Evolutionary conservation across 345 rosid genomes (phyloP).

Genomic region (Geranium rotundifolium): DNA sequence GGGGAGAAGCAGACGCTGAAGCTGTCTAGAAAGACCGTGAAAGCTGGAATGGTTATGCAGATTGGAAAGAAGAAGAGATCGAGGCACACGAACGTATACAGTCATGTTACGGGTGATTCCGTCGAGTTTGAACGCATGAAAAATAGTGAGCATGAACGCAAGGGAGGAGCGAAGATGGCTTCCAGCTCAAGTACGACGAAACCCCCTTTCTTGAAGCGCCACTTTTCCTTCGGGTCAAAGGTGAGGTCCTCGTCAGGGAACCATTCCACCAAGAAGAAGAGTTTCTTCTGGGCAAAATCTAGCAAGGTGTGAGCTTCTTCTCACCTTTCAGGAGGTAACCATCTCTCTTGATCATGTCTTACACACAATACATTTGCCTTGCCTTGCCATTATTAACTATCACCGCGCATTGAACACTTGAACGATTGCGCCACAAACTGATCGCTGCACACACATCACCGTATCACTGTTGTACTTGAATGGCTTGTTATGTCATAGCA

Average conservation of each 20-base stretch:
- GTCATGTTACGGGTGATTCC: constrained; percentile 44
- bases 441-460: too few species aligned
- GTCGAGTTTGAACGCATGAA: constrained; percentile 23
- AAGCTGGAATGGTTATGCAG: constrained; percentile 61
- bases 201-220: constrained; percentile 55
- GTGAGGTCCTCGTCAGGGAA: constrained; percentile 42
- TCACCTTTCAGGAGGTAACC: constrained; percentile 7
- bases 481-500: too few species aligned
- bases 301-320: constrained; percentile 46
- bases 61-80: constrained; percentile 51
- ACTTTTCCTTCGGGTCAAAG: constrained; percentile 72
- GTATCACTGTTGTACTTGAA: too few species aligned
- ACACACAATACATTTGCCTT: too few species aligned
- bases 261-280: constrained; percentile 44
- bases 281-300: constrained; percentile 85
- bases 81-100: constrained; percentile 51
- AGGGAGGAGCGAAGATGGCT: constrained; percentile 39
- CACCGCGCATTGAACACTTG: too few species aligned
- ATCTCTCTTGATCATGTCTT: constrained; percentile 2
- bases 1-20: constrained; percentile 67
- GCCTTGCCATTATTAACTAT: too few species aligned
- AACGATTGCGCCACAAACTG: too few species aligned
- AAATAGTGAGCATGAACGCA: constrained; percentile 34
- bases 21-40: constrained; percentile 69
- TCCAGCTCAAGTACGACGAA: constrained; percentile 58